A percentile compares a stretch with the other conserved stretches of the same genome.
phyloP scores from a whole-genome alignment of 2,329 filamentous ascomycete species.

The Aspergillus carbonarius region DNA sequence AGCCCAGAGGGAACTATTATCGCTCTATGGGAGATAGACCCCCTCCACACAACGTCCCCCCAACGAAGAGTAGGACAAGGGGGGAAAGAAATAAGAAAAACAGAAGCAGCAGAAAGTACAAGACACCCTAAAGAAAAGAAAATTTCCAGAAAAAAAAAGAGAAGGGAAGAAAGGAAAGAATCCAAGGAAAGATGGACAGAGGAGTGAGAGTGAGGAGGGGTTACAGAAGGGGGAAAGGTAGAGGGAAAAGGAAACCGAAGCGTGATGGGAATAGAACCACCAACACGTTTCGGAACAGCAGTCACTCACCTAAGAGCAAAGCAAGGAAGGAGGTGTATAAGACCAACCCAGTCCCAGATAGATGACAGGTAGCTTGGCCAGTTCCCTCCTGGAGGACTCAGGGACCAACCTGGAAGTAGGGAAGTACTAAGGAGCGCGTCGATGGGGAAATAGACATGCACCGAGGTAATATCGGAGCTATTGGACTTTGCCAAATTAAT shows the following conservation, averaged over 20 bases:
- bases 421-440: not conserved
- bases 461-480: not conserved
- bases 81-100: not conserved
- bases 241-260: not conserved
- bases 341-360: conserved; percentile 1
- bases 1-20: not conserved
- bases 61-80: not conserved
- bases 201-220: not conserved
- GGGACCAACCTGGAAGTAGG: not conserved
- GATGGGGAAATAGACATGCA: not conserved
- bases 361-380: conserved; percentile 8
- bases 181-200: not conserved
- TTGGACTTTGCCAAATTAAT: not conserved
- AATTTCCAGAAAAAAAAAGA: not conserved
- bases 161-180: not conserved
- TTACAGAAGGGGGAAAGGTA: not conserved
- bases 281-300: conserved; percentile 3
- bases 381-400: not conserved
- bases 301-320: not conserved
- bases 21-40: conserved; percentile 1
- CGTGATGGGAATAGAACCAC: not conserved
- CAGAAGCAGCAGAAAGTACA: not conserved
- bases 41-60: not conserved
- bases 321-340: not conserved
- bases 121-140: not conserved